These are phyloP conservation scores for Nemania diffusa DNA, from an alignment of 2,329 filamentous ascomycete genomes.

Conservation along the genomic window DNA sequence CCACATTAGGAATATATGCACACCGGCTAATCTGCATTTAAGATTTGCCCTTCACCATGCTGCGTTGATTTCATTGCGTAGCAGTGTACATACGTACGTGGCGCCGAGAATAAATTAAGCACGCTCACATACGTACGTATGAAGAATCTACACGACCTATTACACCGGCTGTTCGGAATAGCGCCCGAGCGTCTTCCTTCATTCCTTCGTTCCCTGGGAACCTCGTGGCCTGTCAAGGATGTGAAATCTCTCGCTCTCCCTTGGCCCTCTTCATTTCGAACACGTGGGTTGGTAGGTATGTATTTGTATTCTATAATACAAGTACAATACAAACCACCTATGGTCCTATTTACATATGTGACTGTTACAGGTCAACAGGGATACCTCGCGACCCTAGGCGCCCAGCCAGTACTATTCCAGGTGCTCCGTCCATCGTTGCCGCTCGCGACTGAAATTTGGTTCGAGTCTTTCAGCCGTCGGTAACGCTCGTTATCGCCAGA, in stretches of 20 bases:
- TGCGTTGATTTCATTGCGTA: slow-evolving; percentile 18
- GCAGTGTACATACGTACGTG: too few relatives aligned
- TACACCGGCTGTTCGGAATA: slow-evolving; percentile 30
- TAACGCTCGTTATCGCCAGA: neutral
- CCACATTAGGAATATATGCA: too few relatives aligned
- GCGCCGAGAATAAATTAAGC: slow-evolving; percentile 10
- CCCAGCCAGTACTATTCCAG: neutral
- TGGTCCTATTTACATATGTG: too few relatives aligned
- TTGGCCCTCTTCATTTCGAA: neutral
- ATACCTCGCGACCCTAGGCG: neutral
- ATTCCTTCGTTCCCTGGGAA: slow-evolving; percentile 7
- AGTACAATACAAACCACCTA: neutral
- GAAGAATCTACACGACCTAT: neutral
- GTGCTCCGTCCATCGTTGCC: neutral
- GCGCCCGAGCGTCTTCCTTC: slow-evolving; percentile 23
- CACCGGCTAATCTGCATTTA: slow-evolving; percentile 15
- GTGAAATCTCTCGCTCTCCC: slow-evolving; percentile 21
- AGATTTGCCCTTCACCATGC: neutral
- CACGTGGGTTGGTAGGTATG: slow-evolving; percentile 17
- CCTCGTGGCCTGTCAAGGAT: slow-evolving; percentile 37
- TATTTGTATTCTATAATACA: neutral
- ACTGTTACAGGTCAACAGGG: slow-evolving; percentile 8
- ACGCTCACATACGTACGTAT: neutral
- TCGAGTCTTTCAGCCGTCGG: slow-evolving; percentile 2
- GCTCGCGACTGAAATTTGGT: neutral